Base-by-base conservation (phyloP, 164 flowering plant species). In the Chimonanthus salicifolius region DNA sequence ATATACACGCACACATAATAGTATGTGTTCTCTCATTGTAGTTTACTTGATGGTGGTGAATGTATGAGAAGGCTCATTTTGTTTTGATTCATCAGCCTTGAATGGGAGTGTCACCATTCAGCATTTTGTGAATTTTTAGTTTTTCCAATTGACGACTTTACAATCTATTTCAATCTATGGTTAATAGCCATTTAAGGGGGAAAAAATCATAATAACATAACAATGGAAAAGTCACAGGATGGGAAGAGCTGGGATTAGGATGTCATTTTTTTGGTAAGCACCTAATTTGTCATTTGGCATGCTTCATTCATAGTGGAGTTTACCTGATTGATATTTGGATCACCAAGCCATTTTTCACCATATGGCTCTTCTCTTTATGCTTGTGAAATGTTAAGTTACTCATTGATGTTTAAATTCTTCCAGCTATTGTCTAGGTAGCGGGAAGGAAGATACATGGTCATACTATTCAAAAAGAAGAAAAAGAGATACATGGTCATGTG, bases 391-490 rank as follows among this genome's bases (percentile, higher is more conserved):
- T 54, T 54, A 54, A 13, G n/a, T 54, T 54, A 54, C 60, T 54
- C 1, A 45, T 47, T 16, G 21, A 4, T 68, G 6, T 49, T 47
- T 15, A 48, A 46, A 64, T 10, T 62, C 47, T 69, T 72, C 11
- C 83, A 88, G 92, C 58, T 88, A 88, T 75, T 87, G 90, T 72
- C 73, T 83, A 51, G 79, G 80, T 60, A 67, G 33, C 33, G 33
- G 33, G 33, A 33, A 33, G 33, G 33, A 33, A 33, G 33, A 33
- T 33, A 33, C 33, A 33, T 33, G 33, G 33, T 33, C 33, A 33
- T 33, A 10, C 20, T 7, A 80, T 13, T 85, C 87, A 4, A 47
- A 18, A 74, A 44, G 48, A 58, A 75, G 79, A 7, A 71, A 75
- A 49, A 84, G 83, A 47, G 54, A 77, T 43, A 76, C 83, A 63